Base-by-base conservation (phyloP, 2,329 filamentous ascomycete genomes). In the Pseudogymnoascus pannorum region DNA sequence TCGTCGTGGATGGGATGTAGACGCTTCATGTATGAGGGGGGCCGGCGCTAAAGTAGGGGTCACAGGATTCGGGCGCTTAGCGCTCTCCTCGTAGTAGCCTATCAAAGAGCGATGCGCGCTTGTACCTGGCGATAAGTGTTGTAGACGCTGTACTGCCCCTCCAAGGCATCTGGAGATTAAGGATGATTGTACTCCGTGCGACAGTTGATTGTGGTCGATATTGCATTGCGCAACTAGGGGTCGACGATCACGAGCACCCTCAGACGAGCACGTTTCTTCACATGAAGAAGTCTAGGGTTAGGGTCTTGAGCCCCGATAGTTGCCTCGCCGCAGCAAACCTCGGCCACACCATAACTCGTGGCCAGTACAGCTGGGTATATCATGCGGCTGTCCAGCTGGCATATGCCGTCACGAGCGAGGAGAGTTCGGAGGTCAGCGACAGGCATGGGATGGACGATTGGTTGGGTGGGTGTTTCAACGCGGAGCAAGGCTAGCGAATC, bases 371-470 rank as follows among this genome's bases (percentile, higher is more conserved):
- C 48, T 54, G 48, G 26, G 16, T 16, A 54, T 54, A 54, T 33
- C 48, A 54, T 54, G 48, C 48, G 48, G 48, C 26, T 33, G 48
- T 33, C 48, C 48, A 54, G 48, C 48, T 54, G 48, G 26, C 48
- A 31, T 54, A 12, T 14, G n/a, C 24, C n/a, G 48, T 54, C 48
- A 54, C 48, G 48, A 54, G 48, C 48, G n/a, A 11, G 2, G 26
- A 20, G 9, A 31, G n/a, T 8, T 5, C 8, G 18, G 26, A 54
- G 26, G 7, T 24, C 48, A 54, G 26, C 26, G 48, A 54, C 48
- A 31, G 48, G 48, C 48, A 31, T 26, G 26, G 26, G 26, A 54
- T 54, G 48, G 48, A 20, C 48, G 48, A 33, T 54, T 33, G 48
- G 48, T 54, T 54, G 48, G 48, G 26, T 31, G 48, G 48, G 11